Conservation (phyloP, 305 asterid species). For the Ilex paraguariensis region DNA sequence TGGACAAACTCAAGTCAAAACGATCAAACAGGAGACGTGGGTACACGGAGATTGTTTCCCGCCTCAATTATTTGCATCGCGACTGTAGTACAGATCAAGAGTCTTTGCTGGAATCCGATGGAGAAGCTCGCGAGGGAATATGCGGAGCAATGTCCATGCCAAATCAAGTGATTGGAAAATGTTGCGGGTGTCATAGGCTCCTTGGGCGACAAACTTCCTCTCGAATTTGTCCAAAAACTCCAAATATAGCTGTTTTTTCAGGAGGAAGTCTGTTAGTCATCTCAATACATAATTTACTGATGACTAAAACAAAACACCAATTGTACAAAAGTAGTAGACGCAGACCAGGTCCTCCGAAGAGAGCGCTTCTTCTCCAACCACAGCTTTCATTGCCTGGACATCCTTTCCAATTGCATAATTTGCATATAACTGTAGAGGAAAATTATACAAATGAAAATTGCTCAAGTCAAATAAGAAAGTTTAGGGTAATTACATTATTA, state of each 20-base stretch:
- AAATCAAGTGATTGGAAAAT: slow-evolving; percentile 95
- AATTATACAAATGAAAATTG: neutral
- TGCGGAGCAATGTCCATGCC: slow-evolving; percentile 97
- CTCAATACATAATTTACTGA: neutral
- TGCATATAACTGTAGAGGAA: slow-evolving; percentile 63
- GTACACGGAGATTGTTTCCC: slow-evolving; percentile 1
- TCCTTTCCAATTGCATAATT: slow-evolving; percentile 99
- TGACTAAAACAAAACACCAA: slow-evolving; percentile 1
- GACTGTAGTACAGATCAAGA: slow-evolving; percentile 78
- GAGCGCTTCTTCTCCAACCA: slow-evolving; percentile 99
- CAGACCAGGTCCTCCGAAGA: slow-evolving; percentile 97
- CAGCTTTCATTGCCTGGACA: slow-evolving; percentile 99
- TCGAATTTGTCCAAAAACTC: slow-evolving; percentile 97
- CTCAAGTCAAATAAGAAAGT: no score
- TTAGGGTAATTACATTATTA: no score
- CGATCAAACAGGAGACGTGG: neutral
- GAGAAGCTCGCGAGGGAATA: slow-evolving; percentile 95
- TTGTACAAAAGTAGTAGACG: neutral
- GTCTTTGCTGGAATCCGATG: slow-evolving; percentile 99
- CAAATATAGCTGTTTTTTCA: slow-evolving; percentile 63
- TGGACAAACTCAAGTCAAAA: no score
- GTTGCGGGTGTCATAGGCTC: slow-evolving; percentile 98
- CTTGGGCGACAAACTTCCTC: slow-evolving; percentile 94
- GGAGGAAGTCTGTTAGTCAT: slow-evolving; percentile 1
- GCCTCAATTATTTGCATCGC: slow-evolving; percentile 68